Evolutionary conservation across 2,329 filamentous ascomycete species (phyloP), one percentile per base, ranked within the genome.

Genomic region (Hymenoscyphus scutula): DNA sequence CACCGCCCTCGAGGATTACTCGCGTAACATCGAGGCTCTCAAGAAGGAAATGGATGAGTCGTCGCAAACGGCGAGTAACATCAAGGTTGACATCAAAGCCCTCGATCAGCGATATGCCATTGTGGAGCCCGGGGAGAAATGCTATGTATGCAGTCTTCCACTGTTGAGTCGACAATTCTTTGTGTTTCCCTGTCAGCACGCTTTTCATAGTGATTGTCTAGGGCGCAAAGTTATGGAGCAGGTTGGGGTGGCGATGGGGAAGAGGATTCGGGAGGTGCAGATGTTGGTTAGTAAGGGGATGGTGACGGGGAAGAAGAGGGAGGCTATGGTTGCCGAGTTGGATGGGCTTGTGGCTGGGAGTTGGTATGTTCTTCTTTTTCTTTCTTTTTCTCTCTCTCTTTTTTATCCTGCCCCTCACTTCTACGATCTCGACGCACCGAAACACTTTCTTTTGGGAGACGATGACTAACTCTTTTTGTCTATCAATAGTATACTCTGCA

Each of bases 181-280:
- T 70, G 95, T 99, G 19, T 99, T 99, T 69, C 95, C 95, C 0
- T 99, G 95, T 76, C 95, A 99, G 79, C 95, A 99, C 77, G 91
- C 93, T 3, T 99, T 99, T 73, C 95, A 99, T 76, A 94, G 91
- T 51, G 95, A 99, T 74, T 99, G 95, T 75, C 78, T 99, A 56
- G 94, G 92, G 0, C 88, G 86, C 71, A 90, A 89, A 73, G 92
- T 98, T 0, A 82, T 97, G 59, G 90, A 94, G 75, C 88, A 92
- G 67, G 88, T 89, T 1, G 91, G 92, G 0, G 80, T 88, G 58
- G 89, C 86, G 19, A 91, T 89, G 76, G 87, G 89, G 17, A 88
- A 88, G 74, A 83, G 90, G 68, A 97, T 99, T 69, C 85, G 86
- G 64, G 92, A 97, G 76, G 79, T 97, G 68, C 93, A 98, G 79